Evolutionary conservation across 148 eudicot genomes (phyloP), one percentile per base, ranked within the genome.

Genomic region (Diospyros lotus): DNA sequence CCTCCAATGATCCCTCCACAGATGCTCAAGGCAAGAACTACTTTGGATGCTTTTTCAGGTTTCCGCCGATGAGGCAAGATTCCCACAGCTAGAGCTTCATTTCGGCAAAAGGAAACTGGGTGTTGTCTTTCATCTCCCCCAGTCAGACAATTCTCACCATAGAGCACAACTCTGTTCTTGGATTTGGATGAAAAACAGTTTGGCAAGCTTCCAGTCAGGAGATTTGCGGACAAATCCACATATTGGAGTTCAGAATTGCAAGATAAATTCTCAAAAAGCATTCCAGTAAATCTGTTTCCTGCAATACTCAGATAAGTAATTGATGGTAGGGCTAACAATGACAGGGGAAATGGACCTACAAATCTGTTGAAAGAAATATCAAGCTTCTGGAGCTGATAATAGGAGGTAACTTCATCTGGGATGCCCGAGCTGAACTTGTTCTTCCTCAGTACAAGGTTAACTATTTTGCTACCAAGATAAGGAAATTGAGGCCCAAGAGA

Each of bases 21-120:
- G 14, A 89, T 85, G 77, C 88, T 84, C 9, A 86, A 58, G 40
- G 78, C 88, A 64, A 89, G 78, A 61, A 82, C 81, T 8, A 74
- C 70, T 82, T 84, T 83, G 14, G 83, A 81, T 58, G 58, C 63
- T 58, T 71, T 76, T 6, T 79, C 81, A 28, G 53, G 58, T 75
- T 84, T 84, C 79, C 76, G 76, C 28, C 40, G 77, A 55, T 75
- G 82, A 69, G 93, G 90, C 59, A 89, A 62, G 41, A 95, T 75
- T 59, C 97, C 97, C 45, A 86, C 98, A 65, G 98, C 98, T 78
- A 95, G 80, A 72, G 98, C 98, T 83, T 83, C 90, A 79, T 88
- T 92, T 79, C 82, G 83, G 77, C 98, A 95, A 71, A 74, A 88
- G 11, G 91, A 80, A 71, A 85, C 60, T 15, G 81, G 79, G 71